Conservation (phyloP, 2,329 filamentous ascomycete genomes). For the Aspergillus quadricinctus region DNA sequence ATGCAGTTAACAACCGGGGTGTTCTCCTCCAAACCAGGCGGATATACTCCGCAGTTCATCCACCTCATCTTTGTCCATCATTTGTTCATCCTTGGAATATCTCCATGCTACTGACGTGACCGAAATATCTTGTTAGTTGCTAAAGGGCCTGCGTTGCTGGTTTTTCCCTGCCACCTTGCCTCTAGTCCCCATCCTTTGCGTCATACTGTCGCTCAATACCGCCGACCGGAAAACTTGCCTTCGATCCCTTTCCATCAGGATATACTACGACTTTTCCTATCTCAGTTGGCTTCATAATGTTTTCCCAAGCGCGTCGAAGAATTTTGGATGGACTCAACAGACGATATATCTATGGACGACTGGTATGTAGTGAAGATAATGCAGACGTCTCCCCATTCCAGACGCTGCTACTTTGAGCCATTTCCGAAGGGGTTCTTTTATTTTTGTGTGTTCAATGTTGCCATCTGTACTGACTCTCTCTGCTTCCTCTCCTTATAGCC, state of each 20-base stretch:
- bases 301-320: constrained; percentile 37
- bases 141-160: not conserved
- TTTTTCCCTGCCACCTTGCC: constrained; percentile 4
- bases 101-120: not conserved
- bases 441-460: not conserved
- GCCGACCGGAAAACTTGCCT: constrained; percentile 24
- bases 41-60: not conserved
- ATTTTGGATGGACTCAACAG: constrained; percentile 43
- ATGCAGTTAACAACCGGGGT: not conserved
- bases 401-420: not conserved
- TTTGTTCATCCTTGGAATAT: not conserved
- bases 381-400: not conserved
- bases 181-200: constrained; percentile 27
- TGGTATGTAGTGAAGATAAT: constrained; percentile 28
- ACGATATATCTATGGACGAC: constrained; percentile 45
- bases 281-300: constrained; percentile 32
- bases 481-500: constrained; percentile 55
- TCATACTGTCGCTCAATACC: constrained; percentile 33
- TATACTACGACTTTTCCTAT: constrained; percentile 12
- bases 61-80: not conserved
- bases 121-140: not conserved
- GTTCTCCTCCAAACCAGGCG: not conserved
- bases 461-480: constrained; percentile 4
- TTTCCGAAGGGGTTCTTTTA: not conserved
- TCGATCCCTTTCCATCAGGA: constrained; percentile 17